phyloP scores from a whole-genome alignment of 2,329 filamentous ascomycete genomes.

The Cladophialophora psammophila region DNA sequence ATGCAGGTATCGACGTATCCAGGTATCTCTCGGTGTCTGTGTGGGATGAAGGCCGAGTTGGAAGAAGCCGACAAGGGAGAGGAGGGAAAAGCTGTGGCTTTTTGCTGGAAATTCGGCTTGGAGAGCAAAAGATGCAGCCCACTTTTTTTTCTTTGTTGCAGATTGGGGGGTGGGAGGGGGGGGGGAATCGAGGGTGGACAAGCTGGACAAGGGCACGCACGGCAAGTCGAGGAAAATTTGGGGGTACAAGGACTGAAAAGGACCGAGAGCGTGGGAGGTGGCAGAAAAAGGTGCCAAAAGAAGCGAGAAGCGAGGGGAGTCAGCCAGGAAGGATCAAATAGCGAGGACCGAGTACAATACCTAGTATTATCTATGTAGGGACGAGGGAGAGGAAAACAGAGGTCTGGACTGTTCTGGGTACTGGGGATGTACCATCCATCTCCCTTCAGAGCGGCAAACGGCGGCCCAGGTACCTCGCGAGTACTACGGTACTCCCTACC shows the following conservation, averaged over 20 bases:
- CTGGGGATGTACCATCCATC: background rate
- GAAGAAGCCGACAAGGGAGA: background rate
- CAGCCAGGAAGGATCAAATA: slow-evolving; percentile 6
- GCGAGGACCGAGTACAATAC: no score
- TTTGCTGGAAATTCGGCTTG: background rate
- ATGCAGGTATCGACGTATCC: background rate
- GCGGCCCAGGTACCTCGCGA: background rate
- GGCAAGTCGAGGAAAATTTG: background rate
- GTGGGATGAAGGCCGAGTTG: background rate
- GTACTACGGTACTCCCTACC: no score
- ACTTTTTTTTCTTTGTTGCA: slow-evolving; percentile 5
- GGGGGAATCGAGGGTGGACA: background rate
- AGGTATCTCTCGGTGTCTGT: background rate
- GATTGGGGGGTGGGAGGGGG: no score
- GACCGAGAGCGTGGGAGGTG: slow-evolving; percentile 4
- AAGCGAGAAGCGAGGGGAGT: slow-evolving; percentile 1
- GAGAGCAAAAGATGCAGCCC: slow-evolving; percentile 2
- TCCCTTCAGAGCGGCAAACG: background rate
- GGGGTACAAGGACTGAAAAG: background rate
- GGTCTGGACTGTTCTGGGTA: background rate
- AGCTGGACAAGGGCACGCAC: background rate
- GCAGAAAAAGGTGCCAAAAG: slow-evolving; percentile 4
- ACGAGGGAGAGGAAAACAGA: no score
- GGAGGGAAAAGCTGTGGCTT: background rate
- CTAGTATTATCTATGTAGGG: no score